Percentiles rank a stretch among this genome's conserved stretches.
phyloP scores from a whole-genome alignment of 108 stramenopile genomes.

The Skeletonema costatum region DNA sequence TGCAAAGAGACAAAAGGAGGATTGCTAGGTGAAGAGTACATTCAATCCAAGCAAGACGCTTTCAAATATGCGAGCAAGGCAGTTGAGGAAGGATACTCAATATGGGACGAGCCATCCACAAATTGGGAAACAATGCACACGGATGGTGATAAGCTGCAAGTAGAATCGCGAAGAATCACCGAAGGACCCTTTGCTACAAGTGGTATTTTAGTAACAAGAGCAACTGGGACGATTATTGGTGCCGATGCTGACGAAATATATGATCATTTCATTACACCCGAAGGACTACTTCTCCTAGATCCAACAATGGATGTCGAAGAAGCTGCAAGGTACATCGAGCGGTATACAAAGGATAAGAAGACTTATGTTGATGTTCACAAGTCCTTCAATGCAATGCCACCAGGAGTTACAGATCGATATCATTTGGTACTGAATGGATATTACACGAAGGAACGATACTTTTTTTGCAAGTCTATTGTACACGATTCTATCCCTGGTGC shows the following conservation, averaged over 20 bases:
- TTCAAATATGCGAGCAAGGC: not conserved
- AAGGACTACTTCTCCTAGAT: conserved; percentile 2
- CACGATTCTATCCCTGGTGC: not conserved
- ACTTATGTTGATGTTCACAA: not conserved
- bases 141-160: not conserved
- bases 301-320: conserved; percentile 2
- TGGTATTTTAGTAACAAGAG: conserved; percentile 4
- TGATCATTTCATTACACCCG: conserved; percentile 1
- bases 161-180: conserved; percentile 1
- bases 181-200: not conserved
- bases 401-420: not conserved
- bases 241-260: not conserved
- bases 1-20: no score
- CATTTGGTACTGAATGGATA: not conserved
- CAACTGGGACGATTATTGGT: not conserved
- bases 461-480: not conserved
- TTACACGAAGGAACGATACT: not conserved
- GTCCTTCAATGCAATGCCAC: not conserved
- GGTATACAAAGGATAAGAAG: not conserved
- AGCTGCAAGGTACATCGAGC: not conserved
- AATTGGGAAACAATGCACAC: not conserved
- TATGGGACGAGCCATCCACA: not conserved
- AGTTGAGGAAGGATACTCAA: not conserved
- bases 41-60: not conserved
- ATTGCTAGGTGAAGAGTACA: no score